Evolutionary conservation across 495 filamentous ascomycete species (phyloP), one percentile per base, ranked within the genome.

Genomic region (Penicillium samsonianum): DNA sequence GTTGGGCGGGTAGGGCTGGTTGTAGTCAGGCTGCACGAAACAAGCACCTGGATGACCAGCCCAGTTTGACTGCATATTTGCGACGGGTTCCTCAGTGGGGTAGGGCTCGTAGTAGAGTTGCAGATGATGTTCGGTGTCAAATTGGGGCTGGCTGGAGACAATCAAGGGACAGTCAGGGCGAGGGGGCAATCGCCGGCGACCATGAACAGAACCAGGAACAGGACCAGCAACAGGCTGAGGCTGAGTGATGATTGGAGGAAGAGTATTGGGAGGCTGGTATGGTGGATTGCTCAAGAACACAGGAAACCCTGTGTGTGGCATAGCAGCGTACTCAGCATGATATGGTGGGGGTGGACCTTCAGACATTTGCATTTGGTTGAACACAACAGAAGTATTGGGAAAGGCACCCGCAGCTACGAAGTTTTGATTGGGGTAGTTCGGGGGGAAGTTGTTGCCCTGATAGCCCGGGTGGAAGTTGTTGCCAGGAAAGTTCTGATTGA

Each of bases 81-180:
- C 3, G 9, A 25, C 14, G 2, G 7, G 10, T 1, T 42, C 7
- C 2, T 41, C 9, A 14, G 31, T 5, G 6, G 44, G 20, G 2
- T 4, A 42, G 10, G 25, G 59, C 50, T 35, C 57, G 40, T 52
- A 53, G 60, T 57, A 54, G 57, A 17, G 22, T 31, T 38, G 19
- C 7, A 12, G 12, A 38, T 58, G 49, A 1, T 23, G 25, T 23
- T 43, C 40, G 11, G 41, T 30, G 20, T 35, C 33, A 44, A 28
- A 49, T 16, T 40, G 37, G 1, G 54, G 51, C 20, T 61, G 51
- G 19, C 55, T 49, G 38, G 43, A 43, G 22, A 50, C 58, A 25
- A 57, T 51, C 9, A 61, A 37, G 22, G 58, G 38, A 14, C 17
- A 20, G 26, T 50, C 25, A 1, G 22, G 42, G 3, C 3, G 20